Conservation (phyloP, 169 alveolate genomes). For the Pseudocohnilembus persalinus region DNA sequence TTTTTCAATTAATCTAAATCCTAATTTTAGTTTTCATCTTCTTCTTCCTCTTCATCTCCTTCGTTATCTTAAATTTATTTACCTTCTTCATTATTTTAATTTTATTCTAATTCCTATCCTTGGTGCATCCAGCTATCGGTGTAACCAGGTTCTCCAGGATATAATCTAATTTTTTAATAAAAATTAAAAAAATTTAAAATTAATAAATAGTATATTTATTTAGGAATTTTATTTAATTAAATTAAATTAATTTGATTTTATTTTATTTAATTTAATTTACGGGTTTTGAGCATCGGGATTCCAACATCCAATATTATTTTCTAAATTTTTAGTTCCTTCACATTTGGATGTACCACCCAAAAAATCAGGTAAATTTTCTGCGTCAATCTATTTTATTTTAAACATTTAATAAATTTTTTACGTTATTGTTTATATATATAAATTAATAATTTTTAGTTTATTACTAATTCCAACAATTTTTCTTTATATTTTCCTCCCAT, state of each 20-base stretch:
- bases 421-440: neutral
- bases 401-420: neutral
- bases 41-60: conserved; percentile 6
- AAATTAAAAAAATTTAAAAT: neutral
- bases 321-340: conserved; percentile 40
- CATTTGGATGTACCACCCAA: conserved; percentile 79
- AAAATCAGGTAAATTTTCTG: conserved; percentile 73
- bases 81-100: conserved; percentile 7
- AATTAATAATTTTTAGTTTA: neutral
- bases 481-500: conserved; percentile 71
- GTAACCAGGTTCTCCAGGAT: conserved; percentile 5
- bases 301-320: conserved; percentile 43
- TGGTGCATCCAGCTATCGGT: neutral
- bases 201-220: neutral
- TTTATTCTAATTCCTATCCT: neutral
- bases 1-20: conserved; percentile 34
- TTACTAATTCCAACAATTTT: conserved; percentile 62
- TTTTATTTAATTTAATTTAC: neutral
- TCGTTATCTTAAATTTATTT: neutral
- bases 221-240: neutral
- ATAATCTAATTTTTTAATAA: neutral
- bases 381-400: conserved; percentile 34
- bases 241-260: no score
- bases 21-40: conserved; percentile 14
- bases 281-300: conserved; percentile 36